Evolutionary conservation across 1,139 yeast species (phyloP), one percentile per base, ranked within the genome.

Genomic region (Geotrichum europaeum): DNA sequence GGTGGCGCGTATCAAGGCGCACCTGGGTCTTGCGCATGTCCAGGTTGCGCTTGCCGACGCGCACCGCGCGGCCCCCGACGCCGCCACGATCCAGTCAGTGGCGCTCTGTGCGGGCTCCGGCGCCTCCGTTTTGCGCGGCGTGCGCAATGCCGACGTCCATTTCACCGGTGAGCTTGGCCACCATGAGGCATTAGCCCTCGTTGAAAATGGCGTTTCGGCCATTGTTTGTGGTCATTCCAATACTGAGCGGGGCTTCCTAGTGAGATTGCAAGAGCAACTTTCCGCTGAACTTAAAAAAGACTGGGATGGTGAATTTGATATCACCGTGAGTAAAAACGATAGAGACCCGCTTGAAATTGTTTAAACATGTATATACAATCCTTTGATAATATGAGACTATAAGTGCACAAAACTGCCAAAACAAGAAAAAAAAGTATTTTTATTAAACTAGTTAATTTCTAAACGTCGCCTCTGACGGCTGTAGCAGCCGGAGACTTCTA

Each of bases 91-190:
- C 49, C 52, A 56, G 10, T 62, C 72, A 0, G 78, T 91, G n/a
- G 98, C 97, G 0, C 73, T 94, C 25, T 94, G 99, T 74, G 99
- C 99, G 3, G 99, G 99, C 0, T 89, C 97, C 4, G 99, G 99
- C 0, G 85, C 89, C 0, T 77, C 83, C 0, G 85, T 88, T 0
- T 81, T 88, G 69, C 75, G 76, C 58, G 86, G 87, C 0, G 83
- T 82, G 2, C 68, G 79, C 7, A 40, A 40, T n/a, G 95, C 92
- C 0, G 99, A 94, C 68, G 77, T 91, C 51, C 87, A 81, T 71
- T 83, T 85, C 69, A 92, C 99, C 0, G 99, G 99, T 1, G 99
- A 95, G 70, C 76, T 95, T 65, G 86, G 96, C 22, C 99, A 94
- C 70, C 99, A 95, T 70, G 97, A 94, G 71, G 87, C 89, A 4